Evolutionary conservation across 2,329 filamentous ascomycete species (phyloP).

Genomic region (Verticillium zaregamsianum): DNA sequence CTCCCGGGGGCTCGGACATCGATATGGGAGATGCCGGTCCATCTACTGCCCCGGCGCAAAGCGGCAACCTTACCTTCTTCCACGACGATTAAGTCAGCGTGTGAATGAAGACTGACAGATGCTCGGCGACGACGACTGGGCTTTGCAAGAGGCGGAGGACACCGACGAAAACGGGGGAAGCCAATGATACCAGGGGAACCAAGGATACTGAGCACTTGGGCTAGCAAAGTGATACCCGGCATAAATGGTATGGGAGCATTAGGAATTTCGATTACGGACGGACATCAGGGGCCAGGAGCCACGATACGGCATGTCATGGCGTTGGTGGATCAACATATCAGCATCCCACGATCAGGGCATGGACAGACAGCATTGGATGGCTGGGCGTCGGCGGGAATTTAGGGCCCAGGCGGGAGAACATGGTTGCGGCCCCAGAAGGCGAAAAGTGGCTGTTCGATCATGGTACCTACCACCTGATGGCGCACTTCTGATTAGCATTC

Average conservation of each 20-base stretch:
- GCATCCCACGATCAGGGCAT: not conserved
- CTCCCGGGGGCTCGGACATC: slow-evolving; percentile 39
- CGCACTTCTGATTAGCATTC: not conserved
- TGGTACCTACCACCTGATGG: not conserved
- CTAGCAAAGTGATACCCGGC: not conserved
- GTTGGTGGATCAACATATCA: not conserved
- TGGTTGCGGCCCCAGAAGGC: not conserved
- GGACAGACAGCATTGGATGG: not conserved
- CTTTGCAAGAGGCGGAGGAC: not conserved
- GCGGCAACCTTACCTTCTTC: slow-evolving; percentile 45
- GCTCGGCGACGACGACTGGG: not conserved
- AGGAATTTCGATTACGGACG: not conserved
- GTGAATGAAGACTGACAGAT: not conserved
- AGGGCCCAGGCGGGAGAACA: not conserved
- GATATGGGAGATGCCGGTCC: slow-evolving; percentile 54
- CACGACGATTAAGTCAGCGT: slow-evolving; percentile 33
- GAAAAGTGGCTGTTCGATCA: not conserved
- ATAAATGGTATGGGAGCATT: not conserved
- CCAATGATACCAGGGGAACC: not conserved
- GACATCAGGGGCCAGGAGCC: not conserved
- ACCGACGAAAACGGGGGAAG: not conserved
- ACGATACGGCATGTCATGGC: not conserved
- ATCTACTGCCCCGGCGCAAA: slow-evolving; percentile 48
- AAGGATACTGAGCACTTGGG: not conserved
- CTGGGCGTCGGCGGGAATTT: not conserved